A percentile compares a stretch with the other conserved stretches of the same genome.
phyloP scores from a whole-genome alignment of 768 basidiomycete genomes.

The Collybia sordida region DNA sequence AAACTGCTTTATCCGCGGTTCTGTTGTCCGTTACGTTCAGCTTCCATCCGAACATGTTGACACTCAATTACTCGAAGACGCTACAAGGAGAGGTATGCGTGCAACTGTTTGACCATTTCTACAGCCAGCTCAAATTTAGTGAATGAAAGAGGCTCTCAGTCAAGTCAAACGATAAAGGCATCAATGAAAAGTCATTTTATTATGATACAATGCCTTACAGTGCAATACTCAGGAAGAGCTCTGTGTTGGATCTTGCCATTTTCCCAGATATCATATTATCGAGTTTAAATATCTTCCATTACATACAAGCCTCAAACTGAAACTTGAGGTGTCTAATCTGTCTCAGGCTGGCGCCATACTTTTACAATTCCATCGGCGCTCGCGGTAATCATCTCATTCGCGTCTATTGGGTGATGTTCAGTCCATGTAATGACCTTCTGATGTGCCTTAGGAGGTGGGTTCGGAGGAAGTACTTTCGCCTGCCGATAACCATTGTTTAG shows the following conservation, averaged over 20 bases:
- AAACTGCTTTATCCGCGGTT: constrained; percentile 98
- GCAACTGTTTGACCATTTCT: neutral
- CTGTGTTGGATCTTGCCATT: too few species aligned
- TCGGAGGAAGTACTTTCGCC: constrained; percentile 70
- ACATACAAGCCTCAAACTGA: neutral
- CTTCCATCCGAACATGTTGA: constrained; percentile 92
- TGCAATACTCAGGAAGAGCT: too few species aligned
- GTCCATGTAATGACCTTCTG: constrained; percentile 89
- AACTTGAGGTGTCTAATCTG: constrained; percentile 4
- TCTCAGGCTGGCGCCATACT: constrained; percentile 68
- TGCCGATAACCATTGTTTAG: constrained; percentile 26
- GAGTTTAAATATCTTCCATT: too few species aligned
- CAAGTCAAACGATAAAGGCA: constrained; percentile 38
- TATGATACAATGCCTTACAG: too few species aligned
- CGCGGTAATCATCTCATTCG: constrained; percentile 83
- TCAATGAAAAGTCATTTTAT: too few species aligned
- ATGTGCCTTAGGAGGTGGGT: constrained; percentile 78
- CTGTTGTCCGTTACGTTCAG: constrained; percentile 97
- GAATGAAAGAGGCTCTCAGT: constrained; percentile 41
- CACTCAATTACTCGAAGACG: constrained; percentile 93
- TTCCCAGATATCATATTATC: too few species aligned
- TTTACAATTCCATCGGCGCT: constrained; percentile 92
- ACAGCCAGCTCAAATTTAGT: neutral
- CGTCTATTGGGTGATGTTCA: constrained; percentile 82
- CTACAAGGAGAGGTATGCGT: constrained; percentile 84